A percentile compares a stretch with the other conserved stretches of the same genome.
These are phyloP conservation scores for Schizochytrium sp. DNA, from an alignment of 108 stramenopile genomes.

Conservation along the genomic window DNA sequence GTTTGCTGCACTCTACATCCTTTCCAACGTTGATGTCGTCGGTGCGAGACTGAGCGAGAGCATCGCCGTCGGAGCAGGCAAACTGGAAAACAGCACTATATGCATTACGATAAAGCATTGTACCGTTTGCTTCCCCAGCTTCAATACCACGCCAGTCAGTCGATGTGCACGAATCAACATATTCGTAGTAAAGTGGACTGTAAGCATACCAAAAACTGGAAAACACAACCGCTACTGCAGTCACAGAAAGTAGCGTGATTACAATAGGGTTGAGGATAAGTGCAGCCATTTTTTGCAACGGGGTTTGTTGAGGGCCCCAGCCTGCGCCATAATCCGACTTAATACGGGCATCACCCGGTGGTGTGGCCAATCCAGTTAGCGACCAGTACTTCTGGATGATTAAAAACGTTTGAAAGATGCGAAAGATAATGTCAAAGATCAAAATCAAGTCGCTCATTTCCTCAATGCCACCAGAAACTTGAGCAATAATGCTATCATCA, in stretches of 20 bases:
- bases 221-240: not conserved
- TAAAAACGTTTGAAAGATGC: constrained; percentile 10
- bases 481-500: not conserved
- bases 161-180: not conserved
- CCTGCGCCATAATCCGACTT: constrained; percentile 22
- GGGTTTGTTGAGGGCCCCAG: constrained; percentile 49
- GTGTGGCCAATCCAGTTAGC: not conserved
- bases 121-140: constrained; percentile 39
- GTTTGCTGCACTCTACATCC: constrained; percentile 37
- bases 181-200: constrained; percentile 54
- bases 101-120: constrained; percentile 49
- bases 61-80: constrained; percentile 1
- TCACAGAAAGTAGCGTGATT: constrained; percentile 2
- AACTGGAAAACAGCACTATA: constrained; percentile 36
- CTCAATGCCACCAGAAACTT: constrained; percentile 5
- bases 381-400: constrained; percentile 51
- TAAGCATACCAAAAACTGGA: constrained; percentile 36
- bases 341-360: constrained; percentile 38
- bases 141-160: constrained; percentile 37
- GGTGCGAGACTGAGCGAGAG: not conserved
- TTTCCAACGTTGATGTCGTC: constrained; percentile 44
- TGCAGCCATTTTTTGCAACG: constrained; percentile 52
- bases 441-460: constrained; percentile 24
- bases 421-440: constrained; percentile 12
- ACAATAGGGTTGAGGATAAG: constrained; percentile 40